phyloP scores from a whole-genome alignment of 2,329 filamentous ascomycete genomes.

The Hypoxylon sp. region DNA sequence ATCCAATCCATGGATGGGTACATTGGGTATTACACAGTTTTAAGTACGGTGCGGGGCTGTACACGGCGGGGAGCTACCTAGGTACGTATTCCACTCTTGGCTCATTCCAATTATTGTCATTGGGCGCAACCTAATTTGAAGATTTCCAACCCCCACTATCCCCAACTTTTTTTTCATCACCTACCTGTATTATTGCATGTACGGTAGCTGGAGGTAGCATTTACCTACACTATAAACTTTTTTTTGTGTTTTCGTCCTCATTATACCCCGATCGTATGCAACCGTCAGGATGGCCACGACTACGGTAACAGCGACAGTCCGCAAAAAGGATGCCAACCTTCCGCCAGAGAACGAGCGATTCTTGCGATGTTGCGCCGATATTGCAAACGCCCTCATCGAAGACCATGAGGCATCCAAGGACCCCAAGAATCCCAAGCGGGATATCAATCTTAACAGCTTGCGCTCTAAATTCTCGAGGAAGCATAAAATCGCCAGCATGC shows the following conservation, averaged over 20 bases:
- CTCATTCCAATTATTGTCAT: conserved; percentile 7
- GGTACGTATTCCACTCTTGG: background rate
- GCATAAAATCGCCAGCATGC: conserved; percentile 88
- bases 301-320: conserved; percentile 74
- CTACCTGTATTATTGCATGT: background rate
- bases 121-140: conserved; percentile 1
- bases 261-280: conserved; percentile 1
- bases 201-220: background rate
- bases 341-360: conserved; percentile 95
- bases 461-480: conserved; percentile 92
- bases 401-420: conserved; percentile 89
- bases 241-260: too few species aligned
- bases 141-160: conserved; percentile 16
- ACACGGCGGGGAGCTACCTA: background rate
- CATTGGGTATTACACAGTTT: too few species aligned
- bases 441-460: conserved; percentile 93
- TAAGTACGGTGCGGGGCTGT: background rate
- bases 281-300: conserved; percentile 70
- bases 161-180: conserved; percentile 5
- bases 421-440: conserved; percentile 79
- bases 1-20: background rate
- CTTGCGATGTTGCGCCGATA: conserved; percentile 93
- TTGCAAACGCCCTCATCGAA: conserved; percentile 93
- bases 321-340: conserved; percentile 80
- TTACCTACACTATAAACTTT: background rate